Base-by-base conservation (phyloP, 2,329 filamentous ascomycete genomes). In the Xylariaceae sp. region DNA sequence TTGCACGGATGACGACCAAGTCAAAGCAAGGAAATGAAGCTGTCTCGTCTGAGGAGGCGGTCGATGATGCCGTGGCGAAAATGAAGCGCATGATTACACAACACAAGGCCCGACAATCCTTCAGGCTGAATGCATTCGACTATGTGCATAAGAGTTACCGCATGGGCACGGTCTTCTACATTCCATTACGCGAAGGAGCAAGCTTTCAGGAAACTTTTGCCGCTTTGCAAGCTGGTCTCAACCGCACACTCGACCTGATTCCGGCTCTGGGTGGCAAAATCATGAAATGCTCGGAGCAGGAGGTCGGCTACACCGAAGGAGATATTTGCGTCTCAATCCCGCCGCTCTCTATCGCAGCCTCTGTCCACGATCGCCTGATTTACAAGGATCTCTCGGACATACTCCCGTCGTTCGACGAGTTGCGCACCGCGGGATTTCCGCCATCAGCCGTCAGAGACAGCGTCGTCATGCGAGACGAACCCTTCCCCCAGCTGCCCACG, bases 261-360 rank as follows among this genome's bases (percentile, higher is more conserved):
- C 70, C 72, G 5, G 69, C 63, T 15, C 65, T 74, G 0, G 62
- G 62, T 0, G 71, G 72, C n/a, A 68, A 65, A 34, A 62, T 74
- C 46, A 72, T 71, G 6, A 48, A 53, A 7, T 56, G 59, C 8
- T 65, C 68, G 6, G 57, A 67, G 30, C 51, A 66, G 9, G 63
- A 68, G 21, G 59, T 66, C 8, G 68, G 65, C 4, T 64, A 65
- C 49, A 58, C 41, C 16, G 61, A 64, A 9, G 68, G 67, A 12
- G 62, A 70, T 40, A 52, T 64, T 34, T 48, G 34, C 53, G 57
- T 60, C 43, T 59, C 61, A 9, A 60, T 61, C 29, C 64, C 60
- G 12, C 45, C 13, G 21, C 30, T 3, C 7, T 45, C 29, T 8
- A 19, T 30, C 34, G 29, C 34, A n/a, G 29, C 54, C 29, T 56